These are phyloP conservation scores for Parmelia sp. DNA, from an alignment of 495 filamentous ascomycete species.

Conservation along the genomic window DNA sequence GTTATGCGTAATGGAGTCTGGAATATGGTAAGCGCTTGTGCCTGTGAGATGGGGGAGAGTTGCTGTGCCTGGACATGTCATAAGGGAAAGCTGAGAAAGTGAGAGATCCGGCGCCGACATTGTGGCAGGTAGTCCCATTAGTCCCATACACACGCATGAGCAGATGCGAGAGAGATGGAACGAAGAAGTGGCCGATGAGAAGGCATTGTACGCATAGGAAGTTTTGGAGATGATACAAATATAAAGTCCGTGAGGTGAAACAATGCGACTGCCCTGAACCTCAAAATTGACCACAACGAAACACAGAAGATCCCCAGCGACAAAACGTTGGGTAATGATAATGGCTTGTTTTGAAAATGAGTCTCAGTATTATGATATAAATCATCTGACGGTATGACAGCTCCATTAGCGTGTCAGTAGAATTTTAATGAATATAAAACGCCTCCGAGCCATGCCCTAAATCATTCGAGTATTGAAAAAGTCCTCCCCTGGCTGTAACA, in stretches of 20 bases:
- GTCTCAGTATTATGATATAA: not conserved
- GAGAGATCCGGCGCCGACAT: not conserved
- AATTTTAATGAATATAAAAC: not conserved
- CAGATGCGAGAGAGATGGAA: not conserved
- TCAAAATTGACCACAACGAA: not conserved
- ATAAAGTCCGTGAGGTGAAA: not conserved
- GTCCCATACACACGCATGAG: not conserved
- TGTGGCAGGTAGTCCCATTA: not conserved
- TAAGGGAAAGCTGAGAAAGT: not conserved
- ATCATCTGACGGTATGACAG: not conserved
- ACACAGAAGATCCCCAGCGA: not conserved
- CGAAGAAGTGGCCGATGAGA: not conserved
- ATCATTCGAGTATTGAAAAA: not conserved
- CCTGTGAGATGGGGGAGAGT: not conserved
- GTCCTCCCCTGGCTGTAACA: constrained; percentile 1
- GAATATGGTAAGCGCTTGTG: not conserved
- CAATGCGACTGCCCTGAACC: not conserved
- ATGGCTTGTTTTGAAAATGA: not conserved
- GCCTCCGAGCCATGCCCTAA: not conserved
- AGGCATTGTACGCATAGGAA: not conserved
- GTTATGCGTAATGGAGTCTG: not conserved
- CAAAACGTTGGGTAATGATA: not conserved
- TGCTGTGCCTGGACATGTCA: not conserved
- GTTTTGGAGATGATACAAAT: not conserved
- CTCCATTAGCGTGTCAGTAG: not conserved